phyloP scores from a whole-genome alignment of 192 early-diverging fungal species.

The Kappamyces sp. region DNA sequence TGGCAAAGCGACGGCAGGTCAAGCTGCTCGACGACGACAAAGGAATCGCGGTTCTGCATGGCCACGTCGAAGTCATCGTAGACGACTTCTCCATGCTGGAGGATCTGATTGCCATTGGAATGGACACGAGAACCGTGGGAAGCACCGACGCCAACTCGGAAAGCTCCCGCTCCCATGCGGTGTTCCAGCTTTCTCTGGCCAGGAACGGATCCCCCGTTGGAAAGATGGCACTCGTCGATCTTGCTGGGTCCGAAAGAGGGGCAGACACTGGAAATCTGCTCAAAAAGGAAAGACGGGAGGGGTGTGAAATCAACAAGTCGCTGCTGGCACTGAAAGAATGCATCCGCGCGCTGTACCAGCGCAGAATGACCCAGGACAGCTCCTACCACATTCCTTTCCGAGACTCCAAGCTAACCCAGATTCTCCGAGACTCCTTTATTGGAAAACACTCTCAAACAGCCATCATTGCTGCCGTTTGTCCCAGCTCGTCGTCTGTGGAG shows the following conservation, averaged over 20 bases:
- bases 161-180: slow-evolving; percentile 33
- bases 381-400: slow-evolving; percentile 38
- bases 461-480: slow-evolving; percentile 39
- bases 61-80: slow-evolving; percentile 16
- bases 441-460: slow-evolving; percentile 23
- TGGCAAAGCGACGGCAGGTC: slow-evolving; percentile 10
- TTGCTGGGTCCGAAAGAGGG: slow-evolving; percentile 40
- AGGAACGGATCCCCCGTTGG: slow-evolving; percentile 8
- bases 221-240: slow-evolving; percentile 31
- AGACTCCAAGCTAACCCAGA: slow-evolving; percentile 35
- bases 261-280: slow-evolving; percentile 17
- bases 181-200: slow-evolving; percentile 29
- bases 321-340: slow-evolving; percentile 41
- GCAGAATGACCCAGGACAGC: neutral
- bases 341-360: slow-evolving; percentile 29
- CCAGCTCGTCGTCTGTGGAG: slow-evolving; percentile 29
- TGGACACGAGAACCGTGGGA: slow-evolving; percentile 29
- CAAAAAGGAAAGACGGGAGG: slow-evolving; percentile 23
- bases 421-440: slow-evolving; percentile 38
- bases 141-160: slow-evolving; percentile 34
- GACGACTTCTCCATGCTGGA: slow-evolving; percentile 7
- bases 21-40: slow-evolving; percentile 26
- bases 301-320: slow-evolving; percentile 40
- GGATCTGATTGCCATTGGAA: slow-evolving; percentile 21
- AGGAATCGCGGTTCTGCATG: slow-evolving; percentile 21